Evolutionary conservation across 2,329 filamentous ascomycete species (phyloP), one percentile per base, ranked within the genome.

Genomic region (Xylariaceae sp.): DNA sequence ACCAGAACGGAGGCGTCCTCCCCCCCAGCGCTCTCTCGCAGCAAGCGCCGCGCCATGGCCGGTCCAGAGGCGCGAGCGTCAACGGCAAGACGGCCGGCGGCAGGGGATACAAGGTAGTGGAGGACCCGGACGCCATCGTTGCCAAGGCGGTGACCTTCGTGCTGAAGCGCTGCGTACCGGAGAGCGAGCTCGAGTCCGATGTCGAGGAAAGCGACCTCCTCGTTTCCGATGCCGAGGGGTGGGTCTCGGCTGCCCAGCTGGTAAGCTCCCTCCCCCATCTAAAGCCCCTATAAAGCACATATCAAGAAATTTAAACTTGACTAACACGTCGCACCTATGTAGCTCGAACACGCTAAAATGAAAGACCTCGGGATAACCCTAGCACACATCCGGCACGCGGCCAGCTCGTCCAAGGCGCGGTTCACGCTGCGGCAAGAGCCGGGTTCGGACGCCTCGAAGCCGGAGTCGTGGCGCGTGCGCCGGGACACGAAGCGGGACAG

Each of bases 91-190:
- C 58, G 32, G 63, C 61, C 45, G 63, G 71, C 29, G 70, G 71
- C 12, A 70, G 74, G 18, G 71, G 73, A 12, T 78, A 78, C 67
- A 74, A 71, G 54, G 66, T 77, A 23, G 68, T 75, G 14, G 75
- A 77, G 53, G 74, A 77, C 47, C 68, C 73, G 44, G 75, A 78
- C 48, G 67, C 66, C 7, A 68, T 70, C 52, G 67, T 78, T 48
- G 69, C 71, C 59, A 77, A 77, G 66, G 75, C 76, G 20, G 62
- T 79, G 23, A 67, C 68, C 49, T 77, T 75, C 58, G 70, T 77
- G 23, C 62, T 79, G 49, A 77, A 77, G 67, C 70, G 75, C 40
- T 73, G 72, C 18, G 67, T 74, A 26, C 62, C 70, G 57, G 70
- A 68, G 46, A 67, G 71, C 20, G 72, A 76, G 48, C 67, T 72